phyloP scores from a whole-genome alignment of 208 protist genomes.

The Wallacemonas rigidus region DNA sequence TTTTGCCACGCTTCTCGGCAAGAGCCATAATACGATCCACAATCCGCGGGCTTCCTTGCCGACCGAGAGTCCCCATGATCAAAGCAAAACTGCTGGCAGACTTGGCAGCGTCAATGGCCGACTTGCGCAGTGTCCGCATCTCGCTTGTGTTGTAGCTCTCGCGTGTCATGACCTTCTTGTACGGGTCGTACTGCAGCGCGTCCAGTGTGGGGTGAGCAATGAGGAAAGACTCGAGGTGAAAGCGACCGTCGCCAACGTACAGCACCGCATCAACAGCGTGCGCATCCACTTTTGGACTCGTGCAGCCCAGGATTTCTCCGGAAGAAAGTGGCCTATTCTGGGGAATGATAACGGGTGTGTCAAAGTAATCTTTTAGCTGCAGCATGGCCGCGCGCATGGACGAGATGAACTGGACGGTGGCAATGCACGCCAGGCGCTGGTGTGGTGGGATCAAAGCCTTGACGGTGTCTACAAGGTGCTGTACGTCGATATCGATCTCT shows the following conservation, averaged over 20 bases:
- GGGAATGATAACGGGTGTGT: slow-evolving; percentile 86
- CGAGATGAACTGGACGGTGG: slow-evolving; percentile 98
- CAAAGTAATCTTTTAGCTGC: slow-evolving; percentile 67
- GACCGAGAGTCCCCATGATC: slow-evolving; percentile 97
- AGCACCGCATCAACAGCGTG: slow-evolving; percentile 73
- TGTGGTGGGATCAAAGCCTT: slow-evolving; percentile 83
- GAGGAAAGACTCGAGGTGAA: slow-evolving; percentile 99
- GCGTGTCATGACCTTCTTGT: slow-evolving; percentile 92
- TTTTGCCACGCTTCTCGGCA: slow-evolving; percentile 67
- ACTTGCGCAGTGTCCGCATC: slow-evolving; percentile 90
- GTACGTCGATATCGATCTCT: slow-evolving; percentile 97
- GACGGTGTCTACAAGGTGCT: slow-evolving; percentile 97
- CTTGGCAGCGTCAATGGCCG: slow-evolving; percentile 73
- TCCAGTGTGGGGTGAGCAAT: slow-evolving; percentile 95
- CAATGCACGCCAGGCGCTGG: slow-evolving; percentile 89
- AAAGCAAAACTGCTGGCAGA: slow-evolving; percentile 93
- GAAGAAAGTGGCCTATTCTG: slow-evolving; percentile 96
- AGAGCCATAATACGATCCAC: slow-evolving; percentile 91
- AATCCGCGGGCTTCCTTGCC: slow-evolving; percentile 96
- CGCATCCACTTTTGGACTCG: slow-evolving; percentile 93
- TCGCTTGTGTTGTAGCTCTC: slow-evolving; percentile 94
- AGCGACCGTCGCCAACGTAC: slow-evolving; percentile 98
- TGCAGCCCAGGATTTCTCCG: slow-evolving; percentile 99
- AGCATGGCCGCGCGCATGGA: slow-evolving; percentile 90
- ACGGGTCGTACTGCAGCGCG: slow-evolving; percentile 96